Evolutionary conservation across 495 filamentous ascomycete genomes (phyloP).

Genomic region (Aspergillus baeticus): DNA sequence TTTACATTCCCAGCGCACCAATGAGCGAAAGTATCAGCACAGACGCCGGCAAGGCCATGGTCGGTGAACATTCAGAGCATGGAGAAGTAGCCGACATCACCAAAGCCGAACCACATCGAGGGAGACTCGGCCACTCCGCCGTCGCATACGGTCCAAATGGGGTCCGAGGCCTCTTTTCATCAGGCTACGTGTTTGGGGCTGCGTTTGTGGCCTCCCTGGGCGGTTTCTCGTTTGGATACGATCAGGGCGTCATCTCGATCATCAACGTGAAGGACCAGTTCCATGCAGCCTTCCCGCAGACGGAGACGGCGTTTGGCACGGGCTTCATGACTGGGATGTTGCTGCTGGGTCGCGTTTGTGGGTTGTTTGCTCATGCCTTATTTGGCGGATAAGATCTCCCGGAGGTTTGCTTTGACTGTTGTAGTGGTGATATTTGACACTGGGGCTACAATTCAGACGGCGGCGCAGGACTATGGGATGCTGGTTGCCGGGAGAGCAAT

Average conservation of each 20-base stretch:
- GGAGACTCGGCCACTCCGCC: no score
- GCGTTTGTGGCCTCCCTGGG: slow-evolving; percentile 29
- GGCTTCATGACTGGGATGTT: slow-evolving; percentile 61
- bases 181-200: no score
- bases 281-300: slow-evolving; percentile 44
- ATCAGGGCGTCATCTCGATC: slow-evolving; percentile 56
- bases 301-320: slow-evolving; percentile 55
- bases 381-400: slow-evolving; percentile 57
- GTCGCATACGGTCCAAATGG: no score
- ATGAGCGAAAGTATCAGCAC: no score
- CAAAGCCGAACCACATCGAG: no score
- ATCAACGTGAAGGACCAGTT: slow-evolving; percentile 59
- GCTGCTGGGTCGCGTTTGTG: slow-evolving; percentile 53
- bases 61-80: no score
- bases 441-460: slow-evolving; percentile 55
- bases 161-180: no score
- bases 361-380: slow-evolving; percentile 57
- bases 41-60: no score
- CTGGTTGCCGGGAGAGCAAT: slow-evolving; percentile 55
- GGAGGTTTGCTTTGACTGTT: slow-evolving; percentile 49
- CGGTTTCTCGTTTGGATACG: slow-evolving; percentile 58
- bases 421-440: slow-evolving; percentile 56
- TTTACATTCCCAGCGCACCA: no score
- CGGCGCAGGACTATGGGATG: slow-evolving; percentile 53
- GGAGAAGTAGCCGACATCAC: no score